phyloP scores from a whole-genome alignment of 129 eudicot species.

The Helianthus tuberosus region DNA sequence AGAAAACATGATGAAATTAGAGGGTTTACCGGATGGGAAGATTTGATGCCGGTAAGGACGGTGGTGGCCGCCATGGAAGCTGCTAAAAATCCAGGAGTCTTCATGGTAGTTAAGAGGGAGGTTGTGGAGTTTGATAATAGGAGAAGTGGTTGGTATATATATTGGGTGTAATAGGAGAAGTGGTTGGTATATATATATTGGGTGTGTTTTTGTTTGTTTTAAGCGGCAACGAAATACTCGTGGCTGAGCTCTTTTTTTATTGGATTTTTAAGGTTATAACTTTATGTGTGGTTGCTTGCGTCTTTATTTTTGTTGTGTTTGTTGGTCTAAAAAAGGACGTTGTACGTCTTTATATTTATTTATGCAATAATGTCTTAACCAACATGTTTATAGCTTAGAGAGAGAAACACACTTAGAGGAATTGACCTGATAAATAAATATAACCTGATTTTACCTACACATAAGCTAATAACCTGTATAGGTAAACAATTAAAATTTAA shows the following conservation, averaged over 20 bases:
- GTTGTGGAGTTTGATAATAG: constrained; percentile 26
- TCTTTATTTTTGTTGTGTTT: constrained; percentile 1
- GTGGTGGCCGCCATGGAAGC: constrained; percentile 48
- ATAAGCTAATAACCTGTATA: too few species aligned
- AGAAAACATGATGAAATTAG: background rate
- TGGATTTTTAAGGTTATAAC: constrained; percentile 7
- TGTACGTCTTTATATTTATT: background rate
- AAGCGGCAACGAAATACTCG: constrained; percentile 38
- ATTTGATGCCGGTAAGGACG: constrained; percentile 29
- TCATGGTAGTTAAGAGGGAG: constrained; percentile 26
- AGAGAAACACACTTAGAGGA: too few species aligned
- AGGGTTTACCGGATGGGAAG: constrained; percentile 28
- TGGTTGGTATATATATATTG: too few species aligned
- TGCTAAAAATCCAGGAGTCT: constrained; percentile 42
- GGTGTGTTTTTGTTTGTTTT: background rate
- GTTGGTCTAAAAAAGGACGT: constrained; percentile 11
- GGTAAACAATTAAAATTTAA: too few species aligned
- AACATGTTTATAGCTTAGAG: background rate
- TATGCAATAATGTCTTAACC: constrained; percentile 2
- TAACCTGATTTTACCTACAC: too few species aligned
- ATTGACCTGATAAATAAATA: too few species aligned
- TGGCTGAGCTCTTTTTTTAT: background rate
- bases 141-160: constrained; percentile 32
- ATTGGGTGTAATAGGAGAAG: background rate
- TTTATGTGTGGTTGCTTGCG: constrained; percentile 21